phyloP scores from a whole-genome alignment of 768 basidiomycete genomes.

The Tulasnella sp. region DNA sequence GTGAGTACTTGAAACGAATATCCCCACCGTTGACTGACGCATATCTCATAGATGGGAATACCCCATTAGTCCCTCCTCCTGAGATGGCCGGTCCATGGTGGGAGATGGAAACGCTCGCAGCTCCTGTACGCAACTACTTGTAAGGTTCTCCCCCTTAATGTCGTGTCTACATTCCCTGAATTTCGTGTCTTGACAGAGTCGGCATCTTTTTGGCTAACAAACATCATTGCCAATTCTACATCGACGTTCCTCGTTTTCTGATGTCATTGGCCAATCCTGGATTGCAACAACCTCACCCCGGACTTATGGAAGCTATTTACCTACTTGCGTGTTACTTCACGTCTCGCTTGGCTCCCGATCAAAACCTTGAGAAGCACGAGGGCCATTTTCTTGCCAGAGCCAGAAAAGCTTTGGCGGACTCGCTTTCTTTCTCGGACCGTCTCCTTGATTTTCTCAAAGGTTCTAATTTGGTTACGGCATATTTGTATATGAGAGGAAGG shows the following conservation, averaged over 20 bases:
- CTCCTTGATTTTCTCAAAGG: constrained; percentile 12
- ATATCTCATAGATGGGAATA: too few species aligned
- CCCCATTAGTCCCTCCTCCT: not conserved
- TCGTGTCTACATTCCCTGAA: too few species aligned
- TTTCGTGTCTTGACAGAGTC: not conserved
- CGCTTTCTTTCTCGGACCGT: constrained; percentile 14
- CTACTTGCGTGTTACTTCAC: constrained; percentile 16
- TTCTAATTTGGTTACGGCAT: constrained; percentile 5
- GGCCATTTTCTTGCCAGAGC: constrained; percentile 13
- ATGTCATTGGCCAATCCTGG: not conserved
- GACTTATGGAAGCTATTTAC: constrained; percentile 15
- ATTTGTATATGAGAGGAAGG: constrained; percentile 8
- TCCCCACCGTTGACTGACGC: too few species aligned
- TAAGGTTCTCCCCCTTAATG: not conserved
- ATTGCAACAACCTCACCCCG: constrained; percentile 13
- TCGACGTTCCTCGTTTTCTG: constrained; percentile 9
- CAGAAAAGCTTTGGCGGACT: constrained; percentile 7
- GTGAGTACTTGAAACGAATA: too few species aligned
- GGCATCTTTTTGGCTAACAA: constrained; percentile 4
- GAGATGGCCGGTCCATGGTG: constrained; percentile 3
- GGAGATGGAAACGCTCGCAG: not conserved
- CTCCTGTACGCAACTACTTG: constrained; percentile 4
- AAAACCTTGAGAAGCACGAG: constrained; percentile 8
- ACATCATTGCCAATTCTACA: constrained; percentile 1
- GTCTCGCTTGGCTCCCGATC: constrained; percentile 1